phyloP scores from a whole-genome alignment of 2,329 filamentous ascomycete genomes.

The Ascochyta rabiei region DNA sequence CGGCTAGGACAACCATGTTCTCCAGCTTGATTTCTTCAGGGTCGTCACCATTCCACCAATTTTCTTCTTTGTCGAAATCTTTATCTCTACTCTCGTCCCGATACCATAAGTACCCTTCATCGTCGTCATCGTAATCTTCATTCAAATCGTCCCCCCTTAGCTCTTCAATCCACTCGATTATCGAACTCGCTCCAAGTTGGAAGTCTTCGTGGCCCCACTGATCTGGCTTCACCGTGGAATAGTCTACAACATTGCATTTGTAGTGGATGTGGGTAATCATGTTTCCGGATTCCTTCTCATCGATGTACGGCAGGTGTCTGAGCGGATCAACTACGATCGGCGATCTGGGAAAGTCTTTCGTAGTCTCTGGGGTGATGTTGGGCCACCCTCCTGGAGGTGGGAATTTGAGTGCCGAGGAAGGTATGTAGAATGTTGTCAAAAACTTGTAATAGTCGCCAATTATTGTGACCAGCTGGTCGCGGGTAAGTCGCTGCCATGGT shows the following conservation, averaged over 20 bases:
- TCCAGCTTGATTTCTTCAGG: slow-evolving; percentile 7
- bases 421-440: slow-evolving; percentile 16
- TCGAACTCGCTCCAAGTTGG: neutral
- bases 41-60: slow-evolving; percentile 13
- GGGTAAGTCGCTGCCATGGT: neutral
- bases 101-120: neutral
- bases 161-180: neutral
- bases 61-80: neutral
- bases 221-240: neutral
- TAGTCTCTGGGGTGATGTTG: slow-evolving; percentile 10
- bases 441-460: slow-evolving; percentile 19
- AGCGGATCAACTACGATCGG: slow-evolving; percentile 15
- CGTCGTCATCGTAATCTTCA: neutral
- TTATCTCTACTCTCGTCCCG: slow-evolving; percentile 3
- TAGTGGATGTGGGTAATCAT: slow-evolving; percentile 14
- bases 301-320: slow-evolving; percentile 17
- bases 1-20: slow-evolving; percentile 7
- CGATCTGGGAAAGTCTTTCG: neutral
- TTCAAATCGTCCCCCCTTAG: neutral
- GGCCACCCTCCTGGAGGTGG: slow-evolving; percentile 18
- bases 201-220: neutral
- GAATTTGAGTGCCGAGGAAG: slow-evolving; percentile 4
- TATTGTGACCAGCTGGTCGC: slow-evolving; percentile 8
- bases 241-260: slow-evolving; percentile 13
- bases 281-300: neutral